phyloP scores from a whole-genome alignment of 192 early-diverging fungal genomes.

The Entomortierella chlamydospora region DNA sequence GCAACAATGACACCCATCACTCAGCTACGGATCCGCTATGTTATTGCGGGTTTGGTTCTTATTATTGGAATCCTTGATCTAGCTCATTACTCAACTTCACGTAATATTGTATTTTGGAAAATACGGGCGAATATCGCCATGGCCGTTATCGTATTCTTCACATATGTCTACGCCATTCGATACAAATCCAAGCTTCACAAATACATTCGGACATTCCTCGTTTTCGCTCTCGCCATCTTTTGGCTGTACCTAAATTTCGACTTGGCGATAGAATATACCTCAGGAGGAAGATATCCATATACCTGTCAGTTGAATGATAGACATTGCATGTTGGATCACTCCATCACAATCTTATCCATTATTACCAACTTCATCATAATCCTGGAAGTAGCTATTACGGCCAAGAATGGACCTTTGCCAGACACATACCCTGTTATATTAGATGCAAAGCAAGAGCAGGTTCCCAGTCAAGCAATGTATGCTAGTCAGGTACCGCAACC shows the following conservation, averaged over 20 bases:
- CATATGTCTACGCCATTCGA: background rate
- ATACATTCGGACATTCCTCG: slow-evolving; percentile 1
- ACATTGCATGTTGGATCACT: background rate
- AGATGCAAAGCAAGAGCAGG: background rate
- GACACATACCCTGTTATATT: background rate
- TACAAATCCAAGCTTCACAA: background rate
- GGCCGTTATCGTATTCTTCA: background rate
- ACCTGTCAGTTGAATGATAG: background rate
- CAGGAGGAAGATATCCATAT: background rate
- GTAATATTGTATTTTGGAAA: too few species aligned
- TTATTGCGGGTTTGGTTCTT: too few species aligned
- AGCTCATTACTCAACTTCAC: too few species aligned
- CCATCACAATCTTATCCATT: background rate
- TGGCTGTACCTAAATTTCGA: slow-evolving; percentile 4
- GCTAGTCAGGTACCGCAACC: background rate
- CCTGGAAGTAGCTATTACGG: slow-evolving; percentile 8
- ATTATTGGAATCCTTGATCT: too few species aligned
- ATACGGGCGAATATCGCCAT: too few species aligned
- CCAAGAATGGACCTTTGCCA: slow-evolving; percentile 1
- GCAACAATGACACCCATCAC: too few species aligned
- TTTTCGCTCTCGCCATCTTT: background rate
- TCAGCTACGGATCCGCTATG: too few species aligned
- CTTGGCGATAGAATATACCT: too few species aligned
- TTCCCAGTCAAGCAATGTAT: background rate
- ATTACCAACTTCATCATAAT: slow-evolving; percentile 2